Conservation (phyloP, 768 basidiomycete genomes). For the Austroboletus festivus region DNA sequence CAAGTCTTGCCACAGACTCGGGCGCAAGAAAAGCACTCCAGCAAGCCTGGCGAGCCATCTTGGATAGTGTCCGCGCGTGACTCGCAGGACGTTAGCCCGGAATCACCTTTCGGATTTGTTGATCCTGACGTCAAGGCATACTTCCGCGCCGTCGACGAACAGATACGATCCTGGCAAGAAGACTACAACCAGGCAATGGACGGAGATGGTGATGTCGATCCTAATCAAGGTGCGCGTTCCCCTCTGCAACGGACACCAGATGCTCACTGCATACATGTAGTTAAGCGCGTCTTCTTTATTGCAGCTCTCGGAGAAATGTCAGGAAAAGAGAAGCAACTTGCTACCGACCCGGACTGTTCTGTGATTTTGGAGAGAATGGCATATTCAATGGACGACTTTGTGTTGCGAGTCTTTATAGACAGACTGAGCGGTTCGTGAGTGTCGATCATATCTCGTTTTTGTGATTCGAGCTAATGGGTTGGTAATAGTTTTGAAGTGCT, state of each 20-base stretch:
- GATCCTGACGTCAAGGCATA: conserved; percentile 92
- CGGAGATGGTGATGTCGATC: conserved; percentile 49
- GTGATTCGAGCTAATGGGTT: conserved; percentile 2
- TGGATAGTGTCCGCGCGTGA: conserved; percentile 59
- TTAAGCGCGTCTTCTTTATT: conserved; percentile 71
- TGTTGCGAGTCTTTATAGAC: conserved; percentile 87
- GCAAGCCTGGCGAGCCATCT: conserved; percentile 48
- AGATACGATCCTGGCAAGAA: conserved; percentile 82
- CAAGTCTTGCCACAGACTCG: conserved; percentile 7
- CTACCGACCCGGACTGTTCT: conserved; percentile 93
- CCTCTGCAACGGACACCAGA: not conserved
- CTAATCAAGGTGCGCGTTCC: conserved; percentile 60
- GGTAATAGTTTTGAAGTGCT: conserved; percentile 56
- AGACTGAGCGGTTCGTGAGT: conserved; percentile 86
- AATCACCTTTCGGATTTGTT: conserved; percentile 87
- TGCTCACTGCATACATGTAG: conserved; percentile 34
- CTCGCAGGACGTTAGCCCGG: conserved; percentile 44
- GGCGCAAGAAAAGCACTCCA: conserved; percentile 3
- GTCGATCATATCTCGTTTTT: conserved; percentile 1
- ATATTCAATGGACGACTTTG: conserved; percentile 95
- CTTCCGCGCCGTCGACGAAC: conserved; percentile 83
- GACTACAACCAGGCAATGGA: conserved; percentile 42
- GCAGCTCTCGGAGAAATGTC: conserved; percentile 84
- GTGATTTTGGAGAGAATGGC: conserved; percentile 85
- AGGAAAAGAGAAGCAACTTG: conserved; percentile 83